These are phyloP conservation scores for Phytophthora capsici DNA, from an alignment of 352 stramenopile species.

Conservation along the genomic window DNA sequence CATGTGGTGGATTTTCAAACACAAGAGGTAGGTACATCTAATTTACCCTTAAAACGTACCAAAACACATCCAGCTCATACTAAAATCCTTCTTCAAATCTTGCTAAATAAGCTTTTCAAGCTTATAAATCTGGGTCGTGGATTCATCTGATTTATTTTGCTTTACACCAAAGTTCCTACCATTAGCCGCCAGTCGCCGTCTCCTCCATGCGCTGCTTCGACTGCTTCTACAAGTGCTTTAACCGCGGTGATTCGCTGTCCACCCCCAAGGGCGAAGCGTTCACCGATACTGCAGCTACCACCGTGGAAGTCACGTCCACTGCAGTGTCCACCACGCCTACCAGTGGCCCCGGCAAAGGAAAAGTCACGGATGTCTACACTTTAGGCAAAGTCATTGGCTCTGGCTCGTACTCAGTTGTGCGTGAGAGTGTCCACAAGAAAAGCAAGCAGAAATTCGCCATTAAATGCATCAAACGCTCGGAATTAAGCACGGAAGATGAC, in stretches of 20 bases:
- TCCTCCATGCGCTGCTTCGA: constrained; percentile 69
- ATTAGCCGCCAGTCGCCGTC: not conserved
- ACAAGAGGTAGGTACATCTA: constrained; percentile 7
- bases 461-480: constrained; percentile 87
- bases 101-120: not conserved
- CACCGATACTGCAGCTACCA: constrained; percentile 13
- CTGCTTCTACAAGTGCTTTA: constrained; percentile 68
- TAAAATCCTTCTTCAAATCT: not conserved
- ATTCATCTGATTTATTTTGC: constrained; percentile 38
- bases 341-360: constrained; percentile 40
- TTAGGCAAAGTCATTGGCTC: constrained; percentile 88
- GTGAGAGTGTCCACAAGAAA: constrained; percentile 79
- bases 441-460: constrained; percentile 88
- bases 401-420: constrained; percentile 91
- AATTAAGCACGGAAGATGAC: constrained; percentile 80
- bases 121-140: constrained; percentile 4
- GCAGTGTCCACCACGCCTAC: constrained; percentile 28
- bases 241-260: constrained; percentile 18
- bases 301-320: constrained; percentile 20
- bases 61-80: not conserved
- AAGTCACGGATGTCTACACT: constrained; percentile 76
- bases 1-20: constrained; percentile 20
- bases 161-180: not conserved
- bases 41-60: constrained; percentile 1
- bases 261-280: constrained; percentile 33